A percentile compares a stretch with the other conserved stretches of the same genome.
These are phyloP conservation scores for Silene noctiflora DNA, from an alignment of 179 eudicot species.

Conservation along the genomic window DNA sequence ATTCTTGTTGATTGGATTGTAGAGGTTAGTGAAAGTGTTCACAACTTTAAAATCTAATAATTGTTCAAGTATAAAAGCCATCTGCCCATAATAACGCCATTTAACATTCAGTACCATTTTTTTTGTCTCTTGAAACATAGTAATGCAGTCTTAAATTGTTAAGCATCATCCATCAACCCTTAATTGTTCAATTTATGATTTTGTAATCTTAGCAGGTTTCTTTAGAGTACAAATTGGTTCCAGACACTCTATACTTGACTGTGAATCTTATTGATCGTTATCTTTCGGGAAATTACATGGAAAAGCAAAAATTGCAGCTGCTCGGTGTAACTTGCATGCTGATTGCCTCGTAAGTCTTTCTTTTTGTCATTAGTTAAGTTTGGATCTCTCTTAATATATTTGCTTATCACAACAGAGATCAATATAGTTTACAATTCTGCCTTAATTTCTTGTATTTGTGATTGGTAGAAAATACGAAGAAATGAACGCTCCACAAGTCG, in stretches of 20 bases:
- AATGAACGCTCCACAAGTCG: conserved; percentile 77
- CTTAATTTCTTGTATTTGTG: conserved; percentile 4
- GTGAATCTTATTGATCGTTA: conserved; percentile 79
- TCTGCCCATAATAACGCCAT: no score
- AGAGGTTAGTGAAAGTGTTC: conserved; percentile 57
- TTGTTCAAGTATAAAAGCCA: not conserved
- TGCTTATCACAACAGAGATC: not conserved
- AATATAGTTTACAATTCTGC: conserved; percentile 6
- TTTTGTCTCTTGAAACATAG: not conserved
- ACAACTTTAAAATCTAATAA: not conserved
- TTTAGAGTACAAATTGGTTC: conserved; percentile 83
- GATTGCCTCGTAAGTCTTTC: conserved; percentile 82
- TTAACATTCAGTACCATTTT: no score
- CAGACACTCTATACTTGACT: conserved; percentile 91
- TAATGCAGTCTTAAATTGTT: not conserved
- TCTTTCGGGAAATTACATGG: conserved; percentile 69
- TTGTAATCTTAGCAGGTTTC: conserved; percentile 51
- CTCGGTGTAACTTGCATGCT: conserved; percentile 96
- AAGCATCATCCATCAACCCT: not conserved
- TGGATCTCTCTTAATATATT: not conserved
- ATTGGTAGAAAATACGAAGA: conserved; percentile 81
- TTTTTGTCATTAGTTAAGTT: not conserved
- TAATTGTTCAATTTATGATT: not conserved
- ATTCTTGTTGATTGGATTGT: conserved; percentile 95
- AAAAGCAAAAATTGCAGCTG: conserved; percentile 79